Evolutionary conservation across 2,329 filamentous ascomycete species (phyloP).

Genomic region (Tolypocladium inflatum): DNA sequence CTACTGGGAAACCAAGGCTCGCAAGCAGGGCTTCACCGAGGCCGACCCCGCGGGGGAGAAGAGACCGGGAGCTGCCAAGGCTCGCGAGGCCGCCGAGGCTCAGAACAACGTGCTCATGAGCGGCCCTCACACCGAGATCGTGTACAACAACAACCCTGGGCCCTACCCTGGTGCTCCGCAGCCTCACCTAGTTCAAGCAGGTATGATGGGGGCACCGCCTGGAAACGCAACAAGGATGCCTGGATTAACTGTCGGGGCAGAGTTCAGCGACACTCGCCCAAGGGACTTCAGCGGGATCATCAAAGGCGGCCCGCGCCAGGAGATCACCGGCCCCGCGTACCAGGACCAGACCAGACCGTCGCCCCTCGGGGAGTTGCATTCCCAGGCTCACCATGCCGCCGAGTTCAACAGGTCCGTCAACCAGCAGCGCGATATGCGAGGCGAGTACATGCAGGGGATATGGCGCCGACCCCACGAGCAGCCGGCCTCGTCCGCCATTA

Average conservation of each 20-base stretch:
- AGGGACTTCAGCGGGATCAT: conserved; percentile 75
- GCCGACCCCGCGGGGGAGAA: conserved; percentile 95
- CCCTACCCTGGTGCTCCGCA: conserved; percentile 59
- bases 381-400: conserved; percentile 78
- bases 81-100: conserved; percentile 71
- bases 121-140: conserved; percentile 72
- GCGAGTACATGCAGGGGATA: conserved; percentile 68
- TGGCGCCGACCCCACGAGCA: conserved; percentile 81
- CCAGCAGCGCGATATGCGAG: conserved; percentile 68
- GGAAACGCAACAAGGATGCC: conserved; percentile 65
- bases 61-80: conserved; percentile 82
- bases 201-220: conserved; percentile 55
- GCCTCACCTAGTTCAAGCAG: conserved; percentile 61
- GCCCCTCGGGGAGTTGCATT: conserved; percentile 67
- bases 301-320: conserved; percentile 74
- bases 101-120: conserved; percentile 52
- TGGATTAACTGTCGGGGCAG: conserved; percentile 74
- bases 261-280: conserved; percentile 66
- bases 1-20: conserved; percentile 96
- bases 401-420: conserved; percentile 85
- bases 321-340: conserved; percentile 79
- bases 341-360: conserved; percentile 76
- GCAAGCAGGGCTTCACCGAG: conserved; percentile 96
- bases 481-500: conserved; percentile 40
- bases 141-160: conserved; percentile 67